A percentile compares a stretch with the other conserved stretches of the same genome.
Conservation (phyloP, 345 rosid species). For the Eucalyptus guilfoylei region DNA sequence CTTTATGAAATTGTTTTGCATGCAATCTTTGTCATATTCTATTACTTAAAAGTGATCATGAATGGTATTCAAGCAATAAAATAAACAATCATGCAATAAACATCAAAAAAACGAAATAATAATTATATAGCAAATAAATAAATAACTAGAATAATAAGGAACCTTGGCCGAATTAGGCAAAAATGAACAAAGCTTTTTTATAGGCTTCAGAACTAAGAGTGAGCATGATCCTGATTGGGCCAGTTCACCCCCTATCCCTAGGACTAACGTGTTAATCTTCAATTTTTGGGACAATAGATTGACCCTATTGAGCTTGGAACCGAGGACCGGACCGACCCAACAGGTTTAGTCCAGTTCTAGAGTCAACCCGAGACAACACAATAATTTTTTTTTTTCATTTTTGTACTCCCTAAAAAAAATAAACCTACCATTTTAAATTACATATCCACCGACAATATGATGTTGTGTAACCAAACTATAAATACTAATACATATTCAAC, state of each 20-base stretch:
- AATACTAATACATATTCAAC: too few species aligned
- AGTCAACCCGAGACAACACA: too few species aligned
- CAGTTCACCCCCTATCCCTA: too few species aligned
- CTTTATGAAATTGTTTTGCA: not conserved
- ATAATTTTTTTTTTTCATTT: too few species aligned
- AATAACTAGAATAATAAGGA: not conserved
- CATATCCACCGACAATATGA: too few species aligned
- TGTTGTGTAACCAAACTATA: too few species aligned
- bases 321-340: rapidly evolving
- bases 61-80: not conserved
- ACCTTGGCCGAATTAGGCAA: not conserved
- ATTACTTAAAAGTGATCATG: not conserved
- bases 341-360: rapidly evolving
- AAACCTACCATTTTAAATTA: too few species aligned
- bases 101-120: not conserved
- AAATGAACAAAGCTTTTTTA: not conserved
- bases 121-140: not conserved
- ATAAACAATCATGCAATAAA: not conserved
- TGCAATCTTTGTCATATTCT: not conserved
- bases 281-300: too few species aligned
- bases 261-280: too few species aligned
- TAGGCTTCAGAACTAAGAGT: not conserved
- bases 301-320: too few species aligned
- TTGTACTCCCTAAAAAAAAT: too few species aligned
- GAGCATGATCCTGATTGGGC: too few species aligned